phyloP scores from a whole-genome alignment of 2,329 filamentous ascomycete species.

The Alternaria sp. region DNA sequence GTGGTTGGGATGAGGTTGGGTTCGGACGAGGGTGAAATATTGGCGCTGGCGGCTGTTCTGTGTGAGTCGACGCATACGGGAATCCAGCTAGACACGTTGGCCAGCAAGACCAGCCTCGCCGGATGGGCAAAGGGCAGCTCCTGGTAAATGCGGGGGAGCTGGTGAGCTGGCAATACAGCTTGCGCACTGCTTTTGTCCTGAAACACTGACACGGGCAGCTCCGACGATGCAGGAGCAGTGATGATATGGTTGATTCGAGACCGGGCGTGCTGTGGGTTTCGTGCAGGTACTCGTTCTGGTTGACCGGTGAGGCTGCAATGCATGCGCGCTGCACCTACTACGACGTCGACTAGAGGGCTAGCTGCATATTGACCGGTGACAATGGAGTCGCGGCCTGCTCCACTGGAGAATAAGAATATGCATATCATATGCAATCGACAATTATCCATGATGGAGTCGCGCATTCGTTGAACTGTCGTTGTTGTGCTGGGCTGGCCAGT shows the following conservation, averaged over 20 bases:
- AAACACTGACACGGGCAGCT: slow-evolving; percentile 3
- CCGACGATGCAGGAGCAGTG: slow-evolving; percentile 6
- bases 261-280: slow-evolving; percentile 7
- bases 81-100: slow-evolving; percentile 6
- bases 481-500: background rate
- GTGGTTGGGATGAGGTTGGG: slow-evolving; percentile 7
- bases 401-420: slow-evolving; percentile 15
- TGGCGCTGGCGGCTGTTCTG: background rate
- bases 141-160: slow-evolving; percentile 11
- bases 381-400: slow-evolving; percentile 31
- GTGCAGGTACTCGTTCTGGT: slow-evolving; percentile 7
- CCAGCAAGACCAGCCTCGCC: background rate
- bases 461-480: background rate
- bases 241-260: slow-evolving; percentile 7
- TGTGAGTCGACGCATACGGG: background rate
- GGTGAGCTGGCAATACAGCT: slow-evolving; percentile 16
- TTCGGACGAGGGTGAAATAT: background rate
- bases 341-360: slow-evolving; percentile 16
- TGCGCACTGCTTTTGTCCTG: slow-evolving; percentile 8
- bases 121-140: background rate
- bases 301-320: slow-evolving; percentile 38
- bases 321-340: slow-evolving; percentile 17
- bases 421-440: slow-evolving; percentile 3
- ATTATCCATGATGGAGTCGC: background rate
- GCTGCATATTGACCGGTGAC: slow-evolving; percentile 20